phyloP scores from a whole-genome alignment of 345 rosid genomes.

The Carallia pectinifolia region DNA sequence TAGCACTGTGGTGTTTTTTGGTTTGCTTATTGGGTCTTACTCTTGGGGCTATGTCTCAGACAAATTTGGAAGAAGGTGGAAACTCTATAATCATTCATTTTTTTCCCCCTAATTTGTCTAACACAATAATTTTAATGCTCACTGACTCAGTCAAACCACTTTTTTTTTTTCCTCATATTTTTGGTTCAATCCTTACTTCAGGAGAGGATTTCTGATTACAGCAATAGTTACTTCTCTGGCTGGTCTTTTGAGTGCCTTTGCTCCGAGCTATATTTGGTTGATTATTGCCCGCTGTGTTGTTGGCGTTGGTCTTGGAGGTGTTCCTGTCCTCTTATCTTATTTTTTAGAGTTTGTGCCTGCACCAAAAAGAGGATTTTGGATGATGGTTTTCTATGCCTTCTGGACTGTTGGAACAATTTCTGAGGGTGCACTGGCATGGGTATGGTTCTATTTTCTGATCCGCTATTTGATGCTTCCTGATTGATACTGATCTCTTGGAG shows the following conservation, averaged over 20 bases:
- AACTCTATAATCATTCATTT: no score
- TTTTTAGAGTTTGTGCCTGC: slow-evolving; percentile 83
- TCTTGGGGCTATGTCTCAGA: slow-evolving; percentile 7
- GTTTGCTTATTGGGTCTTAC: slow-evolving; percentile 4
- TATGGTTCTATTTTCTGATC: not conserved
- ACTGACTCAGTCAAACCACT: not conserved
- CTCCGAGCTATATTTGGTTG: slow-evolving; percentile 59
- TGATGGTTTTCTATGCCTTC: slow-evolving; percentile 72
- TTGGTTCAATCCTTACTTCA: slow-evolving; percentile 16
- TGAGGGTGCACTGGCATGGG: slow-evolving; percentile 74
- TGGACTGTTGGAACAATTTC: slow-evolving; percentile 82
- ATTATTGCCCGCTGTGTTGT: slow-evolving; percentile 64
- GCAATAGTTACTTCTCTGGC: slow-evolving; percentile 65
- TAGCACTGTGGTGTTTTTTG: slow-evolving; percentile 1
- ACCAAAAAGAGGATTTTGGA: slow-evolving; percentile 80
- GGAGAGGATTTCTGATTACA: slow-evolving; percentile 79
- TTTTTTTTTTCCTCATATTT: not conserved
- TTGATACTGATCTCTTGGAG: not conserved
- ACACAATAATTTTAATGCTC: no score
- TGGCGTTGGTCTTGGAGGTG: slow-evolving; percentile 90
- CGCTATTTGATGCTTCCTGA: not conserved
- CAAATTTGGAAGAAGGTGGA: slow-evolving; percentile 8
- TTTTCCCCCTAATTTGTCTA: no score
- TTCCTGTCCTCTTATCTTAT: slow-evolving; percentile 81
- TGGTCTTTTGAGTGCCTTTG: slow-evolving; percentile 69